Evolutionary conservation across 1,139 yeast species (phyloP), one percentile per base, ranked within the genome.

Genomic region (Kluyveromyces marxianus): DNA sequence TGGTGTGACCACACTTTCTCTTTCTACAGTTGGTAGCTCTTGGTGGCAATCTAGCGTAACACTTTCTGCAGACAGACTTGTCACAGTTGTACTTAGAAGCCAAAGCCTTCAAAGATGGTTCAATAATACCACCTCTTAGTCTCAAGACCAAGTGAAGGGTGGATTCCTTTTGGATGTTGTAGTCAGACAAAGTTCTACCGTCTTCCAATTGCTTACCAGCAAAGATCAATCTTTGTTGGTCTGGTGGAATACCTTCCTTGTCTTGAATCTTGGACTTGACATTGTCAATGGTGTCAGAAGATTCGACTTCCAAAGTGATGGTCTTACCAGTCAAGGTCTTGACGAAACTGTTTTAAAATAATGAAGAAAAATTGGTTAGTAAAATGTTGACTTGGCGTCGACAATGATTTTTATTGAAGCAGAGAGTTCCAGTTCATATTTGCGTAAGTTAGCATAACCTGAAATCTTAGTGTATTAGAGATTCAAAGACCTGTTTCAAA

Each of bases 1-100:
- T 92, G 75, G 96, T 81, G 95, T 92, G 98, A 70, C 98, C 98
- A 78, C 98, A 92, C 84, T 92, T 92, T 88, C 97, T 89, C 97
- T 92, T 92, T 83, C 98, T 89, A 84, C 98, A 92, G 96, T 92
- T 92, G 77, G 97, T 92, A 68, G 98, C 98, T 85, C 97, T 92
- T 76, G 97, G 96, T 71, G 98, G 98, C 72, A 92, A 89, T 83
- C 98, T 94, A 69, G 98, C 97, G 84, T 92, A 92, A 82, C 98
- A 92, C 76, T 89, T 87, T 79, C 98, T 95, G 83, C 98, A 92
- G 73, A 92, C 92, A 64, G 96, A 75, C 80, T 92, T 92, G 65
- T 92, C 98, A 83, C 97, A 92, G 95, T 92, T 92, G 89, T 86
- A 92, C 80, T 92, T 92, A 71, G 97, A 88, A 74, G 98, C 98